phyloP scores from a whole-genome alignment of 75 land plant species.

The Selaginella moellendorffii region DNA sequence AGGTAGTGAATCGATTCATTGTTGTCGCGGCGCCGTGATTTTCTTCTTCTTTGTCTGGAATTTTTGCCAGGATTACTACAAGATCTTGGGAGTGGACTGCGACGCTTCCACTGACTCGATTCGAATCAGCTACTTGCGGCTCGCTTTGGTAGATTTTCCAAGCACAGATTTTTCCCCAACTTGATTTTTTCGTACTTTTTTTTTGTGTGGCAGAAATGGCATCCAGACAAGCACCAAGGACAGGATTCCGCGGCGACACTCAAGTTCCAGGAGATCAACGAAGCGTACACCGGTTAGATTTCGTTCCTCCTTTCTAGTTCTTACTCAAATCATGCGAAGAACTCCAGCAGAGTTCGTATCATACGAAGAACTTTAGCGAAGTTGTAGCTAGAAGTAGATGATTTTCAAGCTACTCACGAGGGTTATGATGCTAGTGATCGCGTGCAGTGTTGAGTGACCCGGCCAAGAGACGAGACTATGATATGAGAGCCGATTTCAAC shows the following conservation, averaged over 20 bases:
- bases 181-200: not conserved
- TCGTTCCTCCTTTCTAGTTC: not conserved
- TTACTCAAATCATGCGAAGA: no score
- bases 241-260: constrained; percentile 35
- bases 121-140: constrained; percentile 65
- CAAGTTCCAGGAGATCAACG: constrained; percentile 82
- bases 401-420: not conserved
- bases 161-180: no score
- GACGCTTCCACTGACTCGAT: constrained; percentile 69
- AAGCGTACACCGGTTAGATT: constrained; percentile 64
- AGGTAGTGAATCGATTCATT: not conserved
- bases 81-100: constrained; percentile 62
- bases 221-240: constrained; percentile 79
- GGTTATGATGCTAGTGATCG: not conserved
- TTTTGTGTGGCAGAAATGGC: constrained; percentile 58
- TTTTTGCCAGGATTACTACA: constrained; percentile 69
- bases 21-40: no score
- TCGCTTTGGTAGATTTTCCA: constrained; percentile 80
- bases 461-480: constrained; percentile 54
- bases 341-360: not conserved
- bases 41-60: no score
- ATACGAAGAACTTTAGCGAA: not conserved
- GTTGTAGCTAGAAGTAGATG: not conserved
- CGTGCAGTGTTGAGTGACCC: constrained; percentile 73
- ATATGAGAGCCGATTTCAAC: constrained; percentile 45